Evolutionary conservation across 805 yeast species (phyloP).

Genomic region (Naumovozyma castellii): DNA sequence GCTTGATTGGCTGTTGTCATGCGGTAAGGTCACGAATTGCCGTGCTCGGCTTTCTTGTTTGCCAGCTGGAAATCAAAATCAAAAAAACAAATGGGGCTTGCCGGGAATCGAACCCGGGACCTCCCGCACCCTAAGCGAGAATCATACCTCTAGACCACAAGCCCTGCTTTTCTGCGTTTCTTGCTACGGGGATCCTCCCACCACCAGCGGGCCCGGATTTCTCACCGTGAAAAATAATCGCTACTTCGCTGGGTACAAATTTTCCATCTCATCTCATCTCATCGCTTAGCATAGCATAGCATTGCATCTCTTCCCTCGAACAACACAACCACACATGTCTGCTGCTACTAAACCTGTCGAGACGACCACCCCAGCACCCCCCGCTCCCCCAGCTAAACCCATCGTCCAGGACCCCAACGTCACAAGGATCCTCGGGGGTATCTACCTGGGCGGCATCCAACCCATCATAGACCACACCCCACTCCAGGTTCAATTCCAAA

Average conservation of each 20-base stretch:
- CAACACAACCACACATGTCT: background rate
- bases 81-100: conserved; percentile 20
- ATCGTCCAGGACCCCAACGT: conserved; percentile 12
- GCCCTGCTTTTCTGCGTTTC: too few species aligned
- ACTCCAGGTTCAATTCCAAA: conserved; percentile 40
- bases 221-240: too few species aligned
- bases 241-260: too few species aligned
- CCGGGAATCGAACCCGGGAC: conserved; percentile 34
- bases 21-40: too few species aligned
- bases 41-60: too few species aligned
- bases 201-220: background rate
- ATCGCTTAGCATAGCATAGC: too few species aligned
- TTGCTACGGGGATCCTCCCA: too few species aligned
- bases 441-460: conserved; percentile 65
- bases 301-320: conserved; percentile 2
- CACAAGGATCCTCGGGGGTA: conserved; percentile 64
- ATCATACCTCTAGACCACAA: conserved; percentile 33
- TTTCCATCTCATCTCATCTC: conserved; percentile 16
- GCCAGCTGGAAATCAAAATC: background rate
- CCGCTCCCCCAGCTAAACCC: background rate
- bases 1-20: too few species aligned
- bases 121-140: conserved; percentile 33
- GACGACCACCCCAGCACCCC: background rate
- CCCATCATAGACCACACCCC: conserved; percentile 51
- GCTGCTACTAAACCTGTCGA: background rate